Evolutionary conservation across 495 filamentous ascomycete species (phyloP).

Genomic region (Hypoxylon trugodes): DNA sequence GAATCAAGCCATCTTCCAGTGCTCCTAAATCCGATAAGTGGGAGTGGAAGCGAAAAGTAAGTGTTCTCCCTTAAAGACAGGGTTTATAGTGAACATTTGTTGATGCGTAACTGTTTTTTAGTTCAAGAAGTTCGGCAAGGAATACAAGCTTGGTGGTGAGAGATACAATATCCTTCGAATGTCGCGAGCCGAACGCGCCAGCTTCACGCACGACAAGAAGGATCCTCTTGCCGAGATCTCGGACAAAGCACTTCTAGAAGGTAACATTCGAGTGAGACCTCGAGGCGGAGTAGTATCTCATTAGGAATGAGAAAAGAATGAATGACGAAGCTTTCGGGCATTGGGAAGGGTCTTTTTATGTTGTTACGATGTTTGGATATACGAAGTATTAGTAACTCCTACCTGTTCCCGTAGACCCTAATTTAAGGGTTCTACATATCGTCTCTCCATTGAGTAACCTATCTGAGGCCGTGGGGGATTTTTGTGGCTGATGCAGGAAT

Average conservation of each 20-base stretch:
- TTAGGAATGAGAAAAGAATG: too few species aligned
- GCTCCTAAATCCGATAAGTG: slow-evolving; percentile 19
- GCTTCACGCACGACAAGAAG: slow-evolving; percentile 25
- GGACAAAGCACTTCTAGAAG: slow-evolving; percentile 30
- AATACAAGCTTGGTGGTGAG: slow-evolving; percentile 31
- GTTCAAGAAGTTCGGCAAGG: slow-evolving; percentile 35
- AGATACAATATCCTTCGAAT: slow-evolving; percentile 32
- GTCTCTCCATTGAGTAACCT: slow-evolving; percentile 10
- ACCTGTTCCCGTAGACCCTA: slow-evolving; percentile 11
- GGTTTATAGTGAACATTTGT: neutral
- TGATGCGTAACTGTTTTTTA: slow-evolving; percentile 5
- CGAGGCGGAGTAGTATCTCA: slow-evolving; percentile 12
- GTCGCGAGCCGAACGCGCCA: slow-evolving; percentile 30
- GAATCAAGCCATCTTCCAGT: slow-evolving; percentile 27
- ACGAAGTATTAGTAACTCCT: neutral
- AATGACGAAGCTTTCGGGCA: slow-evolving; percentile 3
- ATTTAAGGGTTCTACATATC: slow-evolving; percentile 15
- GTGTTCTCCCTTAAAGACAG: neutral
- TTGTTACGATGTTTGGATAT: neutral
- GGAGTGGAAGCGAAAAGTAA: slow-evolving; percentile 35
- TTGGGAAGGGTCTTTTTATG: slow-evolving; percentile 3
- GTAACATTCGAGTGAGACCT: slow-evolving; percentile 27
- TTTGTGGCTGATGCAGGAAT: slow-evolving; percentile 22
- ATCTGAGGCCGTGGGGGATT: slow-evolving; percentile 16
- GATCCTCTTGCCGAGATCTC: slow-evolving; percentile 33